These are phyloP conservation scores for Grosmannia huntii DNA, from an alignment of 2,329 filamentous ascomycete genomes.

Conservation along the genomic window DNA sequence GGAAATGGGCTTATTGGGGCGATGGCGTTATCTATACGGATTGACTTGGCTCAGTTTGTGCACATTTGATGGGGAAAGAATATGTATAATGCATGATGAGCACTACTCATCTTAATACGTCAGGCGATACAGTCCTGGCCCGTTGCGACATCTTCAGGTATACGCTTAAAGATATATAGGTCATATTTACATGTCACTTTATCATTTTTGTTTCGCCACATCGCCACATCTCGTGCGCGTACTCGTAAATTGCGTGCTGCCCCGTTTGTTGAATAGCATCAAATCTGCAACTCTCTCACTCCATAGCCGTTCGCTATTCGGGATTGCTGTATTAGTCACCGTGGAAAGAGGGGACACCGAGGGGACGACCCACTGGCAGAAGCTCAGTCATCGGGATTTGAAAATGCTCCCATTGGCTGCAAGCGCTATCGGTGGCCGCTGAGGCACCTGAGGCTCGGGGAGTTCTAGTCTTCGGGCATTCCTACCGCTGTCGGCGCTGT, in stretches of 20 bases:
- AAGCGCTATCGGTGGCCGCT: neutral
- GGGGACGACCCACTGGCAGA: neutral
- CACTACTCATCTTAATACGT: neutral
- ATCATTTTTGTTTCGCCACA: too few relatives aligned
- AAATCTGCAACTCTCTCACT: too few relatives aligned
- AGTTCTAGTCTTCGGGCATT: neutral
- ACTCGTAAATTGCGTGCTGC: neutral
- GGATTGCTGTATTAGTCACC: neutral
- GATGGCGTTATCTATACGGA: neutral
- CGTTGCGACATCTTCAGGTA: neutral
- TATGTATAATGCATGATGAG: neutral
- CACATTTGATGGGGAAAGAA: neutral
- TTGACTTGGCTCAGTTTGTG: neutral
- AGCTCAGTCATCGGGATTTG: constrained; percentile 5
- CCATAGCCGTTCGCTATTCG: constrained; percentile 7
- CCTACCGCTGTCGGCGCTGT: neutral
- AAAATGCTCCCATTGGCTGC: constrained; percentile 1
- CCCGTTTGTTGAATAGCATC: neutral
- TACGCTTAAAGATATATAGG: neutral
- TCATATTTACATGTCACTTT: too few relatives aligned
- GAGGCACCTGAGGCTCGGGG: neutral
- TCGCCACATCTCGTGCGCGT: too few relatives aligned
- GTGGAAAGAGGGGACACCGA: neutral
- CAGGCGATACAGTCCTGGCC: neutral
- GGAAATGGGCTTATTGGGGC: neutral